phyloP scores from a whole-genome alignment of 1,284 basidiomycete genomes.

The Megacollybia platyphylla region DNA sequence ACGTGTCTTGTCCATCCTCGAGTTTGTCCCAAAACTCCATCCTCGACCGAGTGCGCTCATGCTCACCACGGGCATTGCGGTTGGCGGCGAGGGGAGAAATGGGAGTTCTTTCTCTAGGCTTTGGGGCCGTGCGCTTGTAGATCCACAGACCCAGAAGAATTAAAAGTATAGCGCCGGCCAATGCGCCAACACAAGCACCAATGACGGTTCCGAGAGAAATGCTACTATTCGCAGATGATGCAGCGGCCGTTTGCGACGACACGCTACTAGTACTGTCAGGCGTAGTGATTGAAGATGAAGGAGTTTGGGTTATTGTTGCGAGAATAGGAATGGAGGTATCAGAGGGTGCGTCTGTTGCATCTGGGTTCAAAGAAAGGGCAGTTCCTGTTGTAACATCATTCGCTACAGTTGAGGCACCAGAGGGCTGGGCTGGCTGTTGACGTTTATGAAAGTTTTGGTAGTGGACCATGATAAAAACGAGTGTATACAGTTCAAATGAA shows the following conservation, averaged over 20 bases:
- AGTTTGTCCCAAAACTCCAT: conserved; percentile 23
- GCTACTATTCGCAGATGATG: conserved; percentile 12
- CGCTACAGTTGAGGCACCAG: conserved; percentile 27
- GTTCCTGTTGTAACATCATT: background rate
- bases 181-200: conserved; percentile 37
- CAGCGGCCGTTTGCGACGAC: conserved; percentile 11
- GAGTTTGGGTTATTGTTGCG: background rate
- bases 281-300: background rate
- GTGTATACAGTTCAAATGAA: too few relatives aligned
- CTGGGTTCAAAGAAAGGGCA: background rate
- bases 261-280: conserved; percentile 6
- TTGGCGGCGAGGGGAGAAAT: background rate
- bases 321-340: background rate
- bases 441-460: conserved; percentile 3
- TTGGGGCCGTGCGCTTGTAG: conserved; percentile 28
- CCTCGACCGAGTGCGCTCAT: conserved; percentile 6
- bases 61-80: conserved; percentile 3
- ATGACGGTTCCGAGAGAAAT: conserved; percentile 38
- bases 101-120: conserved; percentile 3
- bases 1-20: conserved; percentile 30
- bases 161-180: conserved; percentile 28
- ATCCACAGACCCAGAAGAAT: conserved; percentile 34
- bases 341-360: background rate
- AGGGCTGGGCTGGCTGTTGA: conserved; percentile 31
- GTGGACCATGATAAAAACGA: conserved; percentile 3